Percentiles rank a stretch among this genome's conserved stretches.
These are phyloP conservation scores for Akanthomyces muscarius DNA, from an alignment of 2,329 filamentous ascomycete species.

Conservation along the genomic window DNA sequence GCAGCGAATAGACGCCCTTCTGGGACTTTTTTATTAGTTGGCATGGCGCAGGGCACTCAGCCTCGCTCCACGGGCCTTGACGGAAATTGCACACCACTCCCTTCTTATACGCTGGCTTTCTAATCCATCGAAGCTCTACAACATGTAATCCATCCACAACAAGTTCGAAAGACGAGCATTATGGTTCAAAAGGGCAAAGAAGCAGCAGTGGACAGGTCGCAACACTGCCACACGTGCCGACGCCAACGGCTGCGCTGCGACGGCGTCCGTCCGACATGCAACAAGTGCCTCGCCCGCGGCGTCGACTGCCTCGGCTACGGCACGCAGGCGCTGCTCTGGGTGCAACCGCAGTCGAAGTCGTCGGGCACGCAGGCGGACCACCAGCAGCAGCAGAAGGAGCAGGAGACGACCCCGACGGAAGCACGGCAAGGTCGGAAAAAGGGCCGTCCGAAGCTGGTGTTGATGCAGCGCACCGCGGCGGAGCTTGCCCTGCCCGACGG, in stretches of 20 bases:
- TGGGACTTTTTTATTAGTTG: background rate
- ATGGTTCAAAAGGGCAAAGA: background rate
- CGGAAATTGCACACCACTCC: background rate
- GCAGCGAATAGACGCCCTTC: background rate
- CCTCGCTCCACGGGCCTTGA: background rate
- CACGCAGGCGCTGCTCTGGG: conserved; percentile 19
- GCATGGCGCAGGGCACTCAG: conserved; percentile 2
- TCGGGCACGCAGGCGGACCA: background rate
- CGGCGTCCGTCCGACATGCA: conserved; percentile 17
- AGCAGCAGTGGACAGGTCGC: background rate
- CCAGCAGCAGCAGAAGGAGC: background rate
- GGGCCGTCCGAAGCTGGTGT: conserved; percentile 19
- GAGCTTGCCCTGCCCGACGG: conserved; percentile 6
- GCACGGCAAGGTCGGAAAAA: conserved; percentile 6
- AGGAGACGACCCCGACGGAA: background rate
- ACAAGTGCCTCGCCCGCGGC: conserved; percentile 19
- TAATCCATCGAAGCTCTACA: no score
- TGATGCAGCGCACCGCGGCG: conserved; percentile 15
- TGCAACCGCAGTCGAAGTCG: conserved; percentile 10
- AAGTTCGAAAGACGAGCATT: background rate
- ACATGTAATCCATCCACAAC: no score
- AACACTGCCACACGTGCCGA: conserved; percentile 19
- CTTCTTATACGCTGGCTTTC: no score
- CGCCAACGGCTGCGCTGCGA: conserved; percentile 20
- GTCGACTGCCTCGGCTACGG: conserved; percentile 21